Conservation (phyloP, 2,329 filamentous ascomycete species). For the Intubia oerlemansii region DNA sequence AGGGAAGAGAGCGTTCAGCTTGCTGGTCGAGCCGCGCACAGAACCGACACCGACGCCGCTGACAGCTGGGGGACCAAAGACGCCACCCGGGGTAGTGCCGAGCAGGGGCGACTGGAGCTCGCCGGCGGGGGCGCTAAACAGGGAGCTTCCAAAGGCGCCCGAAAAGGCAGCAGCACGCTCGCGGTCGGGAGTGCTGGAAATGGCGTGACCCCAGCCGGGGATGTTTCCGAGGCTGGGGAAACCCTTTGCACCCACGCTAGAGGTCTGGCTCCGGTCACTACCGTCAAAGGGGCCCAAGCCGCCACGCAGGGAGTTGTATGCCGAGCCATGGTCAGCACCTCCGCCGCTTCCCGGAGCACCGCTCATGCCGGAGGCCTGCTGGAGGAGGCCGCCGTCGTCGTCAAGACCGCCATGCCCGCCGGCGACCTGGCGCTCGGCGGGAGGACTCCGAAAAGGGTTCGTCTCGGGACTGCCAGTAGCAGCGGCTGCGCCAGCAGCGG, state of each 20-base stretch:
- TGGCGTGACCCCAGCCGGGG: conserved; percentile 35
- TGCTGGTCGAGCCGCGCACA: conserved; percentile 49
- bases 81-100: conserved; percentile 16
- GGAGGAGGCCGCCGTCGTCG: no score
- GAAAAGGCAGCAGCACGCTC: conserved; percentile 34
- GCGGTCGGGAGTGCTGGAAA: conserved; percentile 45
- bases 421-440: no score
- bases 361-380: no score
- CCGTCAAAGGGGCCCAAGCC: conserved; percentile 37
- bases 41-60: conserved; percentile 35
- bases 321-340: no score
- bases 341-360: no score
- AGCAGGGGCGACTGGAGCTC: conserved; percentile 61
- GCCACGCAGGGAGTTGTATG: conserved; percentile 27
- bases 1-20: conserved; percentile 74
- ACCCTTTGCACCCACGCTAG: conserved; percentile 60
- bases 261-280: conserved; percentile 83
- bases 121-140: conserved; percentile 49
- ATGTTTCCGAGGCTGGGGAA: conserved; percentile 43
- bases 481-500: no score
- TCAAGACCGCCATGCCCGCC: no score
- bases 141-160: conserved; percentile 52
- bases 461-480: conserved; percentile 81
- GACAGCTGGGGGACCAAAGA: conserved; percentile 15
- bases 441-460: conserved; percentile 86